A percentile compares a stretch with the other conserved stretches of the same genome.
Conservation (phyloP, 805 yeast genomes). For the Wickerhamiella kazuoi region DNA sequence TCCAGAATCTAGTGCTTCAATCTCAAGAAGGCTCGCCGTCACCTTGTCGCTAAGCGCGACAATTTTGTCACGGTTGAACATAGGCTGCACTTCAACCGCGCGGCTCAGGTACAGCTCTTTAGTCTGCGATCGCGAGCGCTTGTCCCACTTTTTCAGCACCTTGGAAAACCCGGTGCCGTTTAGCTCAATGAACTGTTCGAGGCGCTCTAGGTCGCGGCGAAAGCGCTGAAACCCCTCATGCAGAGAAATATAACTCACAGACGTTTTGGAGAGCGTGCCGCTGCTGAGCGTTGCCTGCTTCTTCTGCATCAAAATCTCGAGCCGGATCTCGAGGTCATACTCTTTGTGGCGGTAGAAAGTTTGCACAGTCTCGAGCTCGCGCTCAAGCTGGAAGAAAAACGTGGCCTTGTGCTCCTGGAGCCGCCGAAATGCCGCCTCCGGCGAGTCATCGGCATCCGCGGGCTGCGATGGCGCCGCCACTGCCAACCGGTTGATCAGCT, state of each 20-base stretch:
- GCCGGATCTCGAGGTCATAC: slow-evolving; percentile 61
- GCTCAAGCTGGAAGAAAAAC: slow-evolving; percentile 69
- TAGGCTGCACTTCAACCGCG: slow-evolving; percentile 93
- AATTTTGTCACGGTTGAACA: slow-evolving; percentile 77
- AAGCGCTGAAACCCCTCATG: slow-evolving; percentile 81
- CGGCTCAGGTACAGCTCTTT: slow-evolving; percentile 81
- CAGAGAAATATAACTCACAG: slow-evolving; percentile 63
- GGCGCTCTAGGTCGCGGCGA: slow-evolving; percentile 68
- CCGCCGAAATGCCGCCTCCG: slow-evolving; percentile 28
- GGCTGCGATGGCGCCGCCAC: slow-evolving; percentile 26
- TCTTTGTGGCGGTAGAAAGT: slow-evolving; percentile 84
- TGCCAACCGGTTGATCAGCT: slow-evolving; percentile 61
- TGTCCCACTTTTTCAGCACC: slow-evolving; percentile 95
- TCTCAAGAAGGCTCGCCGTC: slow-evolving; percentile 36
- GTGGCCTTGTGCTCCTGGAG: slow-evolving; percentile 83
- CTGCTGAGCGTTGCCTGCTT: slow-evolving; percentile 32
- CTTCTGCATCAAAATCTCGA: slow-evolving; percentile 60
- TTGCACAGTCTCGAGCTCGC: slow-evolving; percentile 91
- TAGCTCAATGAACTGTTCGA: slow-evolving; percentile 85
- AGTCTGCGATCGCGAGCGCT: slow-evolving; percentile 83
- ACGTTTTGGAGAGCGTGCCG: slow-evolving; percentile 35
- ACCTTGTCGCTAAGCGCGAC: slow-evolving; percentile 63
- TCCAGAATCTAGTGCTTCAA: slow-evolving; percentile 52
- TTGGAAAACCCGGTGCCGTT: slow-evolving; percentile 93
- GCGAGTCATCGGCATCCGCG: slow-evolving; percentile 19